Percentiles rank a stretch among this genome's conserved stretches.
phyloP scores from a whole-genome alignment of 192 early-diverging fungal species.

The Podila minutissima region DNA sequence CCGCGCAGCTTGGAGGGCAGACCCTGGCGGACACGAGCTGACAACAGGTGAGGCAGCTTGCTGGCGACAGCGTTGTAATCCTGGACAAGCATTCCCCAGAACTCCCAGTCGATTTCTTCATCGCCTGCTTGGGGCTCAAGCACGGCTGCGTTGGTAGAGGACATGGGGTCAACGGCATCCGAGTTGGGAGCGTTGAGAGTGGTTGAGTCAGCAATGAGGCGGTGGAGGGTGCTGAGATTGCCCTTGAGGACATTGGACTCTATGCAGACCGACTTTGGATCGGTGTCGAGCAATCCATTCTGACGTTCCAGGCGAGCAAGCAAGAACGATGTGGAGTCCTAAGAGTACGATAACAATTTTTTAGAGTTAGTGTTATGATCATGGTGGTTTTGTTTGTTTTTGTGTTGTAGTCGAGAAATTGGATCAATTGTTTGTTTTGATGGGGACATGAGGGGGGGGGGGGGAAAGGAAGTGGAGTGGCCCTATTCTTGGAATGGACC shows the following conservation, averaged over 20 bases:
- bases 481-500: too few species aligned
- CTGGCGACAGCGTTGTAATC: conserved; percentile 78
- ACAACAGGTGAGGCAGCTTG: conserved; percentile 73
- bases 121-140: conserved; percentile 32
- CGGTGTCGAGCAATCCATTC: conserved; percentile 67
- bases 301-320: conserved; percentile 68
- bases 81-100: conserved; percentile 86
- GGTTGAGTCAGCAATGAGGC: conserved; percentile 55
- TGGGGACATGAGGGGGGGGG: too few species aligned
- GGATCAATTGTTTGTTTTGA: too few species aligned
- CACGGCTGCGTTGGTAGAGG: conserved; percentile 17
- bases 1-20: conserved; percentile 88
- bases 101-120: conserved; percentile 73
- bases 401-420: too few species aligned
- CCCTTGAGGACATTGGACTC: conserved; percentile 70
- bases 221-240: conserved; percentile 60
- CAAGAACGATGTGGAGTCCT: conserved; percentile 67
- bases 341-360: background rate
- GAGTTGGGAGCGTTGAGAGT: conserved; percentile 52
- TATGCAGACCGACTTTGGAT: conserved; percentile 70
- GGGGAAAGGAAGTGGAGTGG: too few species aligned
- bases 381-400: too few species aligned
- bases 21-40: conserved; percentile 77
- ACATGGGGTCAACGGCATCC: conserved; percentile 46
- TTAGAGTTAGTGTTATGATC: background rate